phyloP scores from a whole-genome alignment of 1,284 basidiomycete species.

The Tylopilus orsonianus region DNA sequence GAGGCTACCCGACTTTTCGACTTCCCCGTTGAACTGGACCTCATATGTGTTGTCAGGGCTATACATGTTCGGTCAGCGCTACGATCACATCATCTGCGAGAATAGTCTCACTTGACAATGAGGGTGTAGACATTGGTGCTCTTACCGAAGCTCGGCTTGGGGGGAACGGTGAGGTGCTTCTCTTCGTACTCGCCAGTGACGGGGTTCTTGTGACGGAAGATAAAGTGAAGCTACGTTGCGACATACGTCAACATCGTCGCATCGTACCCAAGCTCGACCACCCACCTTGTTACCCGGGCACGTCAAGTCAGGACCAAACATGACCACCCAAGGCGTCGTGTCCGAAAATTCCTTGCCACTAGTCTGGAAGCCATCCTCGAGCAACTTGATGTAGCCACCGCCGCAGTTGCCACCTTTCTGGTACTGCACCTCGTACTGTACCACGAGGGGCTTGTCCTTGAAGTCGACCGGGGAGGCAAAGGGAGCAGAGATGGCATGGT shows the following conservation, averaged over 20 bases:
- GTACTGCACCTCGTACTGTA: conserved; percentile 99
- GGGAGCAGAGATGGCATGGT: conserved; percentile 96
- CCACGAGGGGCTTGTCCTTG: conserved; percentile 86
- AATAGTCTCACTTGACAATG: conserved; percentile 73
- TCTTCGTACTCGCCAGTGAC: conserved; percentile 91
- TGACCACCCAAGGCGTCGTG: conserved; percentile 96
- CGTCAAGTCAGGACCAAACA: conserved; percentile 91
- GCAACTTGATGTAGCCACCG: conserved; percentile 98
- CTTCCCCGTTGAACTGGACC: conserved; percentile 89
- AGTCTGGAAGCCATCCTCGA: conserved; percentile 89
- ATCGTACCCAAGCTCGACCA: not conserved
- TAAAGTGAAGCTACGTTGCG: conserved; percentile 80
- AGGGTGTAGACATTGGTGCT: conserved; percentile 91
- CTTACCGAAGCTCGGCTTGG: conserved; percentile 86
- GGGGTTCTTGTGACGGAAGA: conserved; percentile 96
- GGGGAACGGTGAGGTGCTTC: conserved; percentile 89
- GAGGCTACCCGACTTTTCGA: conserved; percentile 77
- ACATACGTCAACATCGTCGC: conserved; percentile 4
- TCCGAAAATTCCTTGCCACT: conserved; percentile 93
- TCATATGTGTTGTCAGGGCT: conserved; percentile 96
- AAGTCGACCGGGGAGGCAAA: conserved; percentile 82
- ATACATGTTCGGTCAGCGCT: conserved; percentile 1
- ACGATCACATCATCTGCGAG: not conserved
- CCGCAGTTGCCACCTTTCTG: conserved; percentile 99
- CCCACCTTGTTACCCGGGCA: conserved; percentile 83